Evolutionary conservation across 345 rosid species (phyloP).

Genomic region (Sisymbrium irio): DNA sequence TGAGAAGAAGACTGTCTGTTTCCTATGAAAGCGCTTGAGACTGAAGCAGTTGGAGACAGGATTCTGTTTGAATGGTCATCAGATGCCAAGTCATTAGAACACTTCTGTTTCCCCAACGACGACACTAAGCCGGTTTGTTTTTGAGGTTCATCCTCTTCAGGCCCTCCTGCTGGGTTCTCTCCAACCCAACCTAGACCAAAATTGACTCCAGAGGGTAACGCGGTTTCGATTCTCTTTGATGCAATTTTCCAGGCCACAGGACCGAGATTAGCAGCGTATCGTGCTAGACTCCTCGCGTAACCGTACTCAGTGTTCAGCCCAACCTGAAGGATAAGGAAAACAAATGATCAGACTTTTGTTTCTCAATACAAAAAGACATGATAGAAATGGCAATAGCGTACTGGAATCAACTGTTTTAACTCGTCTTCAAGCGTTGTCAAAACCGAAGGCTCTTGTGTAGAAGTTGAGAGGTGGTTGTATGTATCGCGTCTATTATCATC

Average conservation of each 20-base stretch:
- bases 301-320: slow-evolving; percentile 72
- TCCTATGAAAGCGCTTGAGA: slow-evolving; percentile 35
- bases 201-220: slow-evolving; percentile 57
- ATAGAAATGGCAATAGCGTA: slow-evolving; percentile 35
- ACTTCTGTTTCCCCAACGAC: slow-evolving; percentile 32
- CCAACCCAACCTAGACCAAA: slow-evolving; percentile 86
- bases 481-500: slow-evolving; percentile 83
- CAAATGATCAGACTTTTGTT: slow-evolving; percentile 16
- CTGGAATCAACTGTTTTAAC: slow-evolving; percentile 70
- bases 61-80: slow-evolving; percentile 47
- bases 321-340: slow-evolving; percentile 49
- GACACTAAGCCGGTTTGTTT: slow-evolving; percentile 15
- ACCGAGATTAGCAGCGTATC: slow-evolving; percentile 81
- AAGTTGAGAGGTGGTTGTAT: slow-evolving; percentile 46
- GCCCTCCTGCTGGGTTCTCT: slow-evolving; percentile 44
- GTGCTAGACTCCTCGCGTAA: slow-evolving; percentile 86
- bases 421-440: slow-evolving; percentile 57
- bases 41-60: slow-evolving; percentile 42
- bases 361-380: not conserved
- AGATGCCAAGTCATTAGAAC: slow-evolving; percentile 28
- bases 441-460: slow-evolving; percentile 41
- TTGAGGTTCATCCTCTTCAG: slow-evolving; percentile 38
- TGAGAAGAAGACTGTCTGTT: slow-evolving; percentile 40
- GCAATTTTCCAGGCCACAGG: slow-evolving; percentile 77
- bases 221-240: slow-evolving; percentile 59